Evolutionary conservation across 2,329 filamentous ascomycete species (phyloP), one percentile per base, ranked within the genome.

Genomic region (Phyllachora maydis): DNA sequence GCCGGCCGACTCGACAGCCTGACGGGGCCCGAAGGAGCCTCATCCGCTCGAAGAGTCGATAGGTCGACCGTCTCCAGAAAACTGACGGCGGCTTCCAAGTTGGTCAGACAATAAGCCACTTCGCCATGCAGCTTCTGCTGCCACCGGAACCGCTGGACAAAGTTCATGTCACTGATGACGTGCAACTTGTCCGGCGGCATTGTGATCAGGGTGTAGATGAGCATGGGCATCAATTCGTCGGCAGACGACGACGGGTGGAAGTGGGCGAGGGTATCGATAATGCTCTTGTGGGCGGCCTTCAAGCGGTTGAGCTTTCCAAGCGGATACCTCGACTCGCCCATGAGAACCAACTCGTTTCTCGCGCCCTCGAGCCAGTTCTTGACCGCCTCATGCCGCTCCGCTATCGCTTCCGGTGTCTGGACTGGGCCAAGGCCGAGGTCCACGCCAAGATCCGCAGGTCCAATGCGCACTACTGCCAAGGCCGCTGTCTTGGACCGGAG

Each of bases 61-160:
- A 98, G 59, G 43, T 98, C 88, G 14, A 98, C 88, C 1, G 83
- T 95, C 39, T 95, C 78, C 9, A 98, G 54, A 39, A 98, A 98
- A 24, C 76, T 83, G 26, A 95, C 81, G 28, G 85, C 77, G 11
- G 88, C 88, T 47, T 98, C 88, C 2, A 98, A 61, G 35, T 92
- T 98, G 19, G 90, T 93, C 27, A 98, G 56, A 40, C 88, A 95
- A 46, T 98, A 98, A 1, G 88, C 83, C 8, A 83, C 76, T 47
- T 98, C 88, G 10, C 88, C 88, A 27, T 90, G 81, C 18, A 95
- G 65, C 38, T 85, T 92, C 32, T 59, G 71, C 24, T 78, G 67
- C 43, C 79, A 78, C 26, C 88, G 69, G 43, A 98, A 98, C 30
- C 76, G 59, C 42, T 95, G 83, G 34, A 95, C 82, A 43, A 95